Conservation (phyloP, 2,329 filamentous ascomycete species). For the Xylogone sp. region DNA sequence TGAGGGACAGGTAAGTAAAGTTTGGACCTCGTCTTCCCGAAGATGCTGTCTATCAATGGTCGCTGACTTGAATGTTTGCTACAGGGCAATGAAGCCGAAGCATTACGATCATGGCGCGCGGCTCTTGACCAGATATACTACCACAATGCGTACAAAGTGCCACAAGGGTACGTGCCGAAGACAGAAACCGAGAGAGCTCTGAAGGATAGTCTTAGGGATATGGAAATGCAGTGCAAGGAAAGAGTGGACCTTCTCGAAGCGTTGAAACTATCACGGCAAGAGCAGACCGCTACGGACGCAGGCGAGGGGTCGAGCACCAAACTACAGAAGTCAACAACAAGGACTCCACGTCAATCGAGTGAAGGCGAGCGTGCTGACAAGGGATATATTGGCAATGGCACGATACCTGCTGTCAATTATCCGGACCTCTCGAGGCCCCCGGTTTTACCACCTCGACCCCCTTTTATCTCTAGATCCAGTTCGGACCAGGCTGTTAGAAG, state of each 20-base stretch:
- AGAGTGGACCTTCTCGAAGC: constrained; percentile 85
- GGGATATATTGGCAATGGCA: constrained; percentile 75
- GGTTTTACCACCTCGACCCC: constrained; percentile 54
- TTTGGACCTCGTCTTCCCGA: not conserved
- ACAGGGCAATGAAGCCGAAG: constrained; percentile 87
- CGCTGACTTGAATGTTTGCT: not conserved
- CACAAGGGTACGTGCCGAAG: constrained; percentile 64
- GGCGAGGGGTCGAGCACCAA: constrained; percentile 17
- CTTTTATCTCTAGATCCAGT: constrained; percentile 41
- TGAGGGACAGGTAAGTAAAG: constrained; percentile 70
- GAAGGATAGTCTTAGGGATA: constrained; percentile 72
- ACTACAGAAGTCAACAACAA: constrained; percentile 25
- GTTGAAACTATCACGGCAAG: constrained; percentile 61
- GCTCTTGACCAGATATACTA: constrained; percentile 88
- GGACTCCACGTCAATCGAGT: constrained; percentile 21
- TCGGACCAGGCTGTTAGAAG: constrained; percentile 42
- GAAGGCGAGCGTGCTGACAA: constrained; percentile 27
- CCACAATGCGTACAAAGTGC: constrained; percentile 73
- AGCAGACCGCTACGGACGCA: constrained; percentile 26
- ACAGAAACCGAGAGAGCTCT: constrained; percentile 82
- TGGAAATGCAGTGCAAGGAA: constrained; percentile 92
- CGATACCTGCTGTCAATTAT: constrained; percentile 76
- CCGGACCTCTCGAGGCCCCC: constrained; percentile 74
- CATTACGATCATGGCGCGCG: constrained; percentile 82
- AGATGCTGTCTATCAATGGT: constrained; percentile 8